phyloP scores from a whole-genome alignment of 192 early-diverging fungal species.

The Coemansia sp. region DNA sequence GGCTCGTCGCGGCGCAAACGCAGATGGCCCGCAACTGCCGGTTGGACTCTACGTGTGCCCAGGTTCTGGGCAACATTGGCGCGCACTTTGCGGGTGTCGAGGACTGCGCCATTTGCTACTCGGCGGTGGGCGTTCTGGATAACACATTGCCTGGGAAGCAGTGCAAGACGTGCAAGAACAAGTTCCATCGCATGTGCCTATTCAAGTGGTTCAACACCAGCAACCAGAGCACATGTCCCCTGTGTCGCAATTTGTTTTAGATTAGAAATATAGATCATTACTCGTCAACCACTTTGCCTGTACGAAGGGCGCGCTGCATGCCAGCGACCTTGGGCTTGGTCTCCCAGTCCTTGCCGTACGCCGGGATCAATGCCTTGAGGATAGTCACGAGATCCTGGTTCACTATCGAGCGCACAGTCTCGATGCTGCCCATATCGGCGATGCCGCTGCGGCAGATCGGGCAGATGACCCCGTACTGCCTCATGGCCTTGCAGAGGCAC shows the following conservation, averaged over 20 bases:
- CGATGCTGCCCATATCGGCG: slow-evolving; percentile 18
- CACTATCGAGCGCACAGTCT: slow-evolving; percentile 3
- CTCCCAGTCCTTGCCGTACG: slow-evolving; percentile 34
- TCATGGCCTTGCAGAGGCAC: slow-evolving; percentile 34
- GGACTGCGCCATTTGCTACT: slow-evolving; percentile 98
- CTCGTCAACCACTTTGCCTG: neutral
- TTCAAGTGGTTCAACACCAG: slow-evolving; percentile 82
- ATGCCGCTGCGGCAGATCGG: slow-evolving; percentile 42
- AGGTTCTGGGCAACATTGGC: slow-evolving; percentile 83
- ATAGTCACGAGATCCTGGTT: slow-evolving; percentile 39
- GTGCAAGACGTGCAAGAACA: slow-evolving; percentile 92
- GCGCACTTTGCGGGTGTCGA: slow-evolving; percentile 96
- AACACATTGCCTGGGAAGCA: slow-evolving; percentile 81
- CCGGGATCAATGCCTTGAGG: slow-evolving; percentile 37
- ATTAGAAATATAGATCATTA: neutral
- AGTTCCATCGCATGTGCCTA: slow-evolving; percentile 90
- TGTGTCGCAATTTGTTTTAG: slow-evolving; percentile 61
- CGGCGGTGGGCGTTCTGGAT: slow-evolving; percentile 86
- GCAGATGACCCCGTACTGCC: slow-evolving; percentile 30
- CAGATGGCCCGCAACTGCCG: slow-evolving; percentile 74
- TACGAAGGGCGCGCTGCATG: slow-evolving; percentile 22
- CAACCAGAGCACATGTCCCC: slow-evolving; percentile 69
- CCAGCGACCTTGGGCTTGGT: neutral
- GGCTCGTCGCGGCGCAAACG: slow-evolving; percentile 47
- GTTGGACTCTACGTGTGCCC: slow-evolving; percentile 72